Evolutionary conservation across 495 filamentous ascomycete species (phyloP).

Genomic region (Aspergillus carlsbadensis): DNA sequence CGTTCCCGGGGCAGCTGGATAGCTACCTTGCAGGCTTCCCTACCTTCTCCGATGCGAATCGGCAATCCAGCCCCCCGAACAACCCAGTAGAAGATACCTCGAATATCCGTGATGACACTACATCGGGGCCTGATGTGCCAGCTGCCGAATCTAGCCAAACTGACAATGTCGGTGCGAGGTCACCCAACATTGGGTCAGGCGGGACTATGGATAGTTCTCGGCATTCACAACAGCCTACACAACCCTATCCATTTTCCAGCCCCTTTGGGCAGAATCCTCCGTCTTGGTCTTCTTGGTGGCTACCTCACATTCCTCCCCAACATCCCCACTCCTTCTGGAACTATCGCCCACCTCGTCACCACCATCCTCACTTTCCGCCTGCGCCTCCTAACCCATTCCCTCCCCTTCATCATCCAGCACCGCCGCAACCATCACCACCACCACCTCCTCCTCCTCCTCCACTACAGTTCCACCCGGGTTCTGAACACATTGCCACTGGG

Average conservation of each 20-base stretch:
- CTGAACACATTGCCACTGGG: background rate
- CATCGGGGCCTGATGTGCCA: background rate
- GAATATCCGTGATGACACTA: background rate
- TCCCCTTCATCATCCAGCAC: background rate
- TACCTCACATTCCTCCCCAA: background rate
- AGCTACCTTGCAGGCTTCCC: background rate
- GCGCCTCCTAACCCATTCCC: background rate
- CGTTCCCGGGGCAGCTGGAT: constrained; percentile 6
- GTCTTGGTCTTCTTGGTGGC: constrained; percentile 10
- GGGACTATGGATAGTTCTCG: too few relatives aligned
- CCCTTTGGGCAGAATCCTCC: background rate
- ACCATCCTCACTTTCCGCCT: constrained; percentile 2
- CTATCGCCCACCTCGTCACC: background rate
- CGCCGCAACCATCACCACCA: too few relatives aligned
- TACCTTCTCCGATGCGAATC: background rate
- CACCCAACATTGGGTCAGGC: background rate
- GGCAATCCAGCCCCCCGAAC: background rate
- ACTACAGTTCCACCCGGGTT: background rate
- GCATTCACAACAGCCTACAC: too few relatives aligned
- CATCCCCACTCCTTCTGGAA: background rate
- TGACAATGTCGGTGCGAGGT: background rate
- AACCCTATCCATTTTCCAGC: background rate
- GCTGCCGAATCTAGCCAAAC: background rate
- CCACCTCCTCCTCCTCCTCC: background rate
- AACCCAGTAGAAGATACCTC: background rate